A percentile compares a stretch with the other conserved stretches of the same genome.
Evolutionary conservation across 371 early-diverging fungal genomes (phyloP).

Genomic region (Mucor sp.): DNA sequence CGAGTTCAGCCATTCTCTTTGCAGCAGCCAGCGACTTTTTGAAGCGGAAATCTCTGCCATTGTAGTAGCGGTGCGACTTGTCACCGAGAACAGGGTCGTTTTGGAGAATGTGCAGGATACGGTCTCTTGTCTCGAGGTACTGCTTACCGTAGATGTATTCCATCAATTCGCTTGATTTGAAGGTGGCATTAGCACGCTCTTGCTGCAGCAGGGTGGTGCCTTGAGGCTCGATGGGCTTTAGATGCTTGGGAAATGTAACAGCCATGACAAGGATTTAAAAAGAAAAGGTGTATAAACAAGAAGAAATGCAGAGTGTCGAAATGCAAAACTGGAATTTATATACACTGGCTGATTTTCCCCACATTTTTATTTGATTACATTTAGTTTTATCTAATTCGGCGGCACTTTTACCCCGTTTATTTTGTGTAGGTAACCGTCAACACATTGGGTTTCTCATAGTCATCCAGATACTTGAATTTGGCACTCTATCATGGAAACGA

Average conservation of each 20-base stretch:
- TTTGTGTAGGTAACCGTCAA: conserved; percentile 32
- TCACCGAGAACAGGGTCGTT: conserved; percentile 58
- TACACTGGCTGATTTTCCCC: conserved; percentile 14
- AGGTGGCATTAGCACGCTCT: conserved; percentile 40
- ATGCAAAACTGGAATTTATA: neutral
- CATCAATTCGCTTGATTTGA: conserved; percentile 43
- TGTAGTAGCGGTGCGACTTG: conserved; percentile 59
- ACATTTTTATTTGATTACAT: conserved; percentile 19
- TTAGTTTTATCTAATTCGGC: conserved; percentile 11
- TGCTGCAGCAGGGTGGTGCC: conserved; percentile 44
- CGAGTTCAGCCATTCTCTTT: conserved; percentile 50
- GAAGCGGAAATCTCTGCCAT: conserved; percentile 56
- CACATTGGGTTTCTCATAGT: conserved; percentile 45
- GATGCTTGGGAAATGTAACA: conserved; percentile 47
- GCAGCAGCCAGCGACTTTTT: conserved; percentile 50
- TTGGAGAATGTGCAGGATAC: conserved; percentile 48
- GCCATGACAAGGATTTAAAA: conserved; percentile 18
- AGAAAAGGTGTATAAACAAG: neutral
- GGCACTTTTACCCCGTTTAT: conserved; percentile 25
- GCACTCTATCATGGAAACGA: conserved; percentile 21
- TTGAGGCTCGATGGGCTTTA: conserved; percentile 59
- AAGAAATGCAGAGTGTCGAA: neutral
- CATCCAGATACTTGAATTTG: conserved; percentile 27
- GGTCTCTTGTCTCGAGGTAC: conserved; percentile 44
- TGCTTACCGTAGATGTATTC: conserved; percentile 43